A percentile compares a stretch with the other conserved stretches of the same genome.
Evolutionary conservation across 768 basidiomycete species (phyloP).

Genomic region (Boletus rubroflammeus): DNA sequence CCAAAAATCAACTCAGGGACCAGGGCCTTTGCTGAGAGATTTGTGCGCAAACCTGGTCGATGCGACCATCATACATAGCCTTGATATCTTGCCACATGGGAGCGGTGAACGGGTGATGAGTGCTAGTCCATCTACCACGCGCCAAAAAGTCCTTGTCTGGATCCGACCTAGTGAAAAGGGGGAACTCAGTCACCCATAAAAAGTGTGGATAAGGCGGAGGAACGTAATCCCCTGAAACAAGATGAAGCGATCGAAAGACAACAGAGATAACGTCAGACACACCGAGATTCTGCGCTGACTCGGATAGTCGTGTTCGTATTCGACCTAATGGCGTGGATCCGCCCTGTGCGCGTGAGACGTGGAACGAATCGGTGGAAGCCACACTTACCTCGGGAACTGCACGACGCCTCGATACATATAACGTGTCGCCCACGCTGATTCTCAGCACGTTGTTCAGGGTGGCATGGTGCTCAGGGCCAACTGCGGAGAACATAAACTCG

Average conservation of each 20-base stretch:
- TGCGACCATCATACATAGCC: constrained; percentile 65
- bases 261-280: constrained; percentile 18
- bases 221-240: constrained; percentile 49
- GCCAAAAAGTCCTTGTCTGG: constrained; percentile 84
- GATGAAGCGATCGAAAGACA: constrained; percentile 6
- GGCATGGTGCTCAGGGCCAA: constrained; percentile 26
- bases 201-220: constrained; percentile 69
- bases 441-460: constrained; percentile 41
- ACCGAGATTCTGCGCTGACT: constrained; percentile 66
- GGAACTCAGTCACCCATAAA: constrained; percentile 95
- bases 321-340: constrained; percentile 82
- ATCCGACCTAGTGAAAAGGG: constrained; percentile 84
- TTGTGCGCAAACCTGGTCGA: constrained; percentile 46
- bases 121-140: constrained; percentile 84
- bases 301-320: constrained; percentile 60
- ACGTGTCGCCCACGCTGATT: constrained; percentile 47
- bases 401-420: constrained; percentile 56
- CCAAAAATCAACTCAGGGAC: constrained; percentile 1
- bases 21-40: neutral
- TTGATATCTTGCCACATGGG: constrained; percentile 89
- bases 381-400: constrained; percentile 49
- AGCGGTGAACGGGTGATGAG: constrained; percentile 96
- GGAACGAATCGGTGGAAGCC: constrained; percentile 1
- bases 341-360: constrained; percentile 51
- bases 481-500: constrained; percentile 25